phyloP scores from a whole-genome alignment of 2,329 filamentous ascomycete species.

The Ceratocystis lukuohia region DNA sequence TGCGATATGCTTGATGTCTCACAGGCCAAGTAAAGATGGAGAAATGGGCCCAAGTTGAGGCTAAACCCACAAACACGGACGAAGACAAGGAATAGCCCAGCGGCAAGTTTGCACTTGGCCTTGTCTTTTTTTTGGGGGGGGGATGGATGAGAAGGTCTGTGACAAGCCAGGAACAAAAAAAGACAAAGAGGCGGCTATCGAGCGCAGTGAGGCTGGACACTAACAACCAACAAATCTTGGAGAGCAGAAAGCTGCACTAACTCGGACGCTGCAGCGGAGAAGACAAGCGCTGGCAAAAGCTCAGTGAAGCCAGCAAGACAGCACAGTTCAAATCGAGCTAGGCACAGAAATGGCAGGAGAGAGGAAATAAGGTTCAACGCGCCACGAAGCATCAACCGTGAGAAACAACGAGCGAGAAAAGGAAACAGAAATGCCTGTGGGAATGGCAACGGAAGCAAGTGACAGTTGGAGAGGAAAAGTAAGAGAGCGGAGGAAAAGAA shows the following conservation, averaged over 20 bases:
- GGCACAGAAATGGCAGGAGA: too few species aligned
- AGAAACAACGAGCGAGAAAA: neutral
- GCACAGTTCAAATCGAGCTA: neutral
- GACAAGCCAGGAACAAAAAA: neutral
- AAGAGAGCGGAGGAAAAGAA: slow-evolving; percentile 1
- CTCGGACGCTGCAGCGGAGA: neutral
- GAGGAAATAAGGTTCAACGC: too few species aligned
- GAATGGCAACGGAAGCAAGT: neutral
- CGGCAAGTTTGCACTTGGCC: slow-evolving; percentile 2
- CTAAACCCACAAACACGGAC: slow-evolving; percentile 3
- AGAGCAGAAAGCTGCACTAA: neutral
- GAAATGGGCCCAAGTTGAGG: neutral
- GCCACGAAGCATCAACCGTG: too few species aligned
- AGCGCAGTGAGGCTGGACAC: neutral
- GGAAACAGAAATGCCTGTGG: neutral
- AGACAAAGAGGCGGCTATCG: neutral
- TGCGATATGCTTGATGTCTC: neutral
- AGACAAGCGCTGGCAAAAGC: neutral
- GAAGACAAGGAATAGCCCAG: slow-evolving; percentile 4
- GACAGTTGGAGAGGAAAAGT: neutral
- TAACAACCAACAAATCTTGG: neutral
- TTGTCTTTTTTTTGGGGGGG: neutral
- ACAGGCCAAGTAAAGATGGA: slow-evolving; percentile 5
- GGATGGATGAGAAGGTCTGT: neutral
- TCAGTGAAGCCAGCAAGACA: neutral